Percentiles rank a stretch among this genome's conserved stretches.
Conservation (phyloP, 176 grass and related monocot species). For the Triticum urartu region DNA sequence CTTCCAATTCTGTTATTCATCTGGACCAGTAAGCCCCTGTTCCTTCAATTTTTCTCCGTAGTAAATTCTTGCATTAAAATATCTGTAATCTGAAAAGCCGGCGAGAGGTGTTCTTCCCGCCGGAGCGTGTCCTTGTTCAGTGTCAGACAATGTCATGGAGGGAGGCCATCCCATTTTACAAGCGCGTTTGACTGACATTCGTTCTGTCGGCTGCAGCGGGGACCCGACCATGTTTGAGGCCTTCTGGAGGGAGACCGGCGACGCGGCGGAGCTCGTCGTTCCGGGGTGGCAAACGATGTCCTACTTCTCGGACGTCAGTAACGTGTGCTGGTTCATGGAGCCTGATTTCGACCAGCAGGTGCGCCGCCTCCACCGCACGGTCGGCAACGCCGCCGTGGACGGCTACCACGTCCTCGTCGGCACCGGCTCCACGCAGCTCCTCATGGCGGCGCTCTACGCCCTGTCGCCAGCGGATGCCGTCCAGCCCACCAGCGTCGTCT, state of each 20-base stretch:
- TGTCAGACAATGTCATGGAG: conserved; percentile 26
- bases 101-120: conserved; percentile 17
- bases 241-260: conserved; percentile 62
- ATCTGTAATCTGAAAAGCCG: conserved; percentile 11
- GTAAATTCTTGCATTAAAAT: background rate
- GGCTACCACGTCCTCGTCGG: conserved; percentile 71
- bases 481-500: conserved; percentile 68
- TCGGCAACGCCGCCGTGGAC: conserved; percentile 68
- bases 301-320: conserved; percentile 69
- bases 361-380: conserved; percentile 58
- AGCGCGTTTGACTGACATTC: conserved; percentile 45
- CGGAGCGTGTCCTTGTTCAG: conserved; percentile 29
- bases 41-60: background rate
- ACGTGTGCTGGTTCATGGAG: conserved; percentile 83
- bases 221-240: conserved; percentile 89
- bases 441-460: conserved; percentile 84
- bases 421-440: conserved; percentile 83
- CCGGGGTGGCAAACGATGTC: conserved; percentile 71
- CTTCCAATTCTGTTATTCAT: conserved; percentile 40
- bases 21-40: conserved; percentile 66
- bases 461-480: conserved; percentile 26
- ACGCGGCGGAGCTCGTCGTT: conserved; percentile 55
- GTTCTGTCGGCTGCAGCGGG: conserved; percentile 51
- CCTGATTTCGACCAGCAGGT: conserved; percentile 51
- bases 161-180: background rate